Percentiles rank a stretch among this genome's conserved stretches.
Evolutionary conservation across 441 rosid species (phyloP).

Genomic region (Populus tomentosa): DNA sequence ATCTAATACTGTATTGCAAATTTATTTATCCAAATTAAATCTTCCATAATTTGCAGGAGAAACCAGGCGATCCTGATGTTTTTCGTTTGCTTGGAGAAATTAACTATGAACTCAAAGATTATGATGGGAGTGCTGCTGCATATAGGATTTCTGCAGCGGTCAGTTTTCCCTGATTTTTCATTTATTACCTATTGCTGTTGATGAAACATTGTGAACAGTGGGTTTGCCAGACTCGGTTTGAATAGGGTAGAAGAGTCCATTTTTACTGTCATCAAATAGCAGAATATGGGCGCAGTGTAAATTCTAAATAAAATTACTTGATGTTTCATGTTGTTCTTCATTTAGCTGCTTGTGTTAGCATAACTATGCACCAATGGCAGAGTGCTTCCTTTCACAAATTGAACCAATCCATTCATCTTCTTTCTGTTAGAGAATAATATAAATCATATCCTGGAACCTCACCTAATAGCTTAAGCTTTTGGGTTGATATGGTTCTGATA

Average conservation of each 20-base stretch:
- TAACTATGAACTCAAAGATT: slow-evolving; percentile 79
- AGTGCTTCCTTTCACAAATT: background rate
- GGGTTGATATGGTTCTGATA: too few relatives aligned
- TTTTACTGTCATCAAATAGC: background rate
- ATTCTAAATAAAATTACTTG: background rate
- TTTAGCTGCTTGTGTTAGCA: background rate
- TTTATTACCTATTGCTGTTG: background rate
- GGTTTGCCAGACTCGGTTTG: background rate
- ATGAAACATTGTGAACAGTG: background rate
- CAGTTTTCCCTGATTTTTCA: slow-evolving; percentile 12
- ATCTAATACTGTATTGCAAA: slow-evolving; percentile 12
- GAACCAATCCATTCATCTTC: background rate
- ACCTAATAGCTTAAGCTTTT: too few relatives aligned
- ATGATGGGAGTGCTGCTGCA: slow-evolving; percentile 83
- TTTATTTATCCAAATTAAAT: slow-evolving; percentile 19
- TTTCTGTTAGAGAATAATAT: too few relatives aligned
- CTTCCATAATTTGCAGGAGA: slow-evolving; percentile 51
- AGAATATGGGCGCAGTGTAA: background rate
- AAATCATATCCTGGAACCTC: too few relatives aligned
- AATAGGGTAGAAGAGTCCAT: background rate
- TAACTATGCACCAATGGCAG: background rate
- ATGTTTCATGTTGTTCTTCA: background rate
- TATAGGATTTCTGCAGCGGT: slow-evolving; percentile 69
- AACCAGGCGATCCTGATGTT: slow-evolving; percentile 74
- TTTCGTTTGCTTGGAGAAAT: slow-evolving; percentile 92